Percentiles rank a stretch among this genome's conserved stretches.
phyloP scores from a whole-genome alignment of 2,329 filamentous ascomycete species.

The Arthrobotrys conoides region DNA sequence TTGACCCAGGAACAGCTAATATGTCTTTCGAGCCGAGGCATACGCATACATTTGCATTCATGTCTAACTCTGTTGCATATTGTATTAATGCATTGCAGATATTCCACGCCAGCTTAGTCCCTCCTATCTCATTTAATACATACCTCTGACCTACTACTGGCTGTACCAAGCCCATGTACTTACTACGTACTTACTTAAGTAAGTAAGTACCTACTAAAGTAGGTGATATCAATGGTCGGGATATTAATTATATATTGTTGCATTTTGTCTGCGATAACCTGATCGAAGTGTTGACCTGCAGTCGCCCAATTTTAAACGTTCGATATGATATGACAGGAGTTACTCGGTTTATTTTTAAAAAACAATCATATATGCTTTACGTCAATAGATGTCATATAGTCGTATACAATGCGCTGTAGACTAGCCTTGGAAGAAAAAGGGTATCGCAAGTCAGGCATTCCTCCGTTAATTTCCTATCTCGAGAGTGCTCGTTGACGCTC shows the following conservation, averaged over 20 bases:
- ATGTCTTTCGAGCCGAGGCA: constrained; percentile 3
- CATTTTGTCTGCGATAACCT: not conserved
- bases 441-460: not conserved
- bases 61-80: constrained; percentile 3
- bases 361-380: not conserved
- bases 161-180: too few relatives aligned
- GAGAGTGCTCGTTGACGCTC: not conserved
- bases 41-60: not conserved
- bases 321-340: too few relatives aligned
- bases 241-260: too few relatives aligned
- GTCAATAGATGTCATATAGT: not conserved
- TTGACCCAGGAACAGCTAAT: not conserved
- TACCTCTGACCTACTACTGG: too few relatives aligned
- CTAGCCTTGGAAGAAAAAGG: not conserved
- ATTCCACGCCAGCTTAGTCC: too few relatives aligned
- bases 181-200: too few relatives aligned
- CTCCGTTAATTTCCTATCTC: not conserved
- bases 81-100: not conserved
- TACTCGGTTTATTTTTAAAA: not conserved
- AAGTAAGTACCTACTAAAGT: too few relatives aligned
- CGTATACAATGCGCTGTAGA: not conserved
- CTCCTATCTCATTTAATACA: not conserved
- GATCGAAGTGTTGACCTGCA: not conserved
- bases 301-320: too few relatives aligned
- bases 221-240: too few relatives aligned